phyloP scores from a whole-genome alignment of 345 rosid genomes.

The Ricinus communis region DNA sequence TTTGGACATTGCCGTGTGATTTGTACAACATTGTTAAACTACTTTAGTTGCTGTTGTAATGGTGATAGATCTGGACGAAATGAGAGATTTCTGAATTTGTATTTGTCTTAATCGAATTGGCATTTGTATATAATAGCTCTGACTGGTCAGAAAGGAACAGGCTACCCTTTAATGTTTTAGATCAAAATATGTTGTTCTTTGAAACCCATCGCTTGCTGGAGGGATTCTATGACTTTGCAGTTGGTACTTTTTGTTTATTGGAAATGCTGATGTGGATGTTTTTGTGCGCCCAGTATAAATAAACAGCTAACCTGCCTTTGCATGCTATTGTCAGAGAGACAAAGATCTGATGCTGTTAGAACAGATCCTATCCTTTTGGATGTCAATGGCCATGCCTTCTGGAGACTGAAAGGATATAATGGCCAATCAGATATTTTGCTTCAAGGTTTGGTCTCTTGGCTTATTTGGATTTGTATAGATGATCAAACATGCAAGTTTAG shows the following conservation, averaged over 20 bases:
- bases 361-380: slow-evolving; percentile 53
- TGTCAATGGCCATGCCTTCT: slow-evolving; percentile 49
- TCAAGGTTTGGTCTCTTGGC: slow-evolving; percentile 56
- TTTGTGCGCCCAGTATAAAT: background rate
- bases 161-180: slow-evolving; percentile 1
- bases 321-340: slow-evolving; percentile 34
- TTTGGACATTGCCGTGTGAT: background rate
- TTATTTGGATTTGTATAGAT: slow-evolving; percentile 4
- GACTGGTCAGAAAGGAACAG: background rate
- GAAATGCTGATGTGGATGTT: background rate
- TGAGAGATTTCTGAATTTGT: background rate
- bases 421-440: slow-evolving; percentile 49
- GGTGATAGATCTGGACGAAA: background rate
- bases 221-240: background rate
- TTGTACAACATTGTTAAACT: background rate
- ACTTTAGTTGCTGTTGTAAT: background rate
- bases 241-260: background rate
- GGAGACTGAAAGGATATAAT: slow-evolving; percentile 55
- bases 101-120: background rate
- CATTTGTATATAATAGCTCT: background rate
- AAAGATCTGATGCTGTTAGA: slow-evolving; percentile 66
- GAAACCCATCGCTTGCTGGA: background rate
- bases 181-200: background rate
- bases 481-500: slow-evolving; percentile 4
- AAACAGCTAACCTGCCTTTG: background rate